Evolutionary conservation across 2,329 filamentous ascomycete genomes (phyloP).

Genomic region (Epichloe sylvatica): DNA sequence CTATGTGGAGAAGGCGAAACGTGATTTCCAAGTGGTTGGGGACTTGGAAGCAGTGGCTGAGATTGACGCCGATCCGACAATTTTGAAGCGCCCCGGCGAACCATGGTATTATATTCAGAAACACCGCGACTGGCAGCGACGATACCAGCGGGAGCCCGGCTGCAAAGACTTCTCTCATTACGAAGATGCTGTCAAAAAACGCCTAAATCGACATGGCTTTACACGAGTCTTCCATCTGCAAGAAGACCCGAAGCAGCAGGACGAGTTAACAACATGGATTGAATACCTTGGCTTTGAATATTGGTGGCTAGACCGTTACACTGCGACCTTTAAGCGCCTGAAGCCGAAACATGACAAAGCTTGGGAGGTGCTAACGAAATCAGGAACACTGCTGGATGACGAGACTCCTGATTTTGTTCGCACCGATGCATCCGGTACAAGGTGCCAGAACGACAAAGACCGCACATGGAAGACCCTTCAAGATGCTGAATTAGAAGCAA

Average conservation of each 20-base stretch:
- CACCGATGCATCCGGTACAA: not conserved
- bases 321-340: conserved; percentile 9
- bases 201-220: conserved; percentile 17
- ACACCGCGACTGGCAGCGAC: conserved; percentile 5
- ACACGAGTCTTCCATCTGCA: conserved; percentile 16
- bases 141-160: conserved; percentile 5
- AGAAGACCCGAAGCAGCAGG: conserved; percentile 16
- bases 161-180: conserved; percentile 14
- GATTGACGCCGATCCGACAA: conserved; percentile 7
- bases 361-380: conserved; percentile 18
- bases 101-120: conserved; percentile 4
- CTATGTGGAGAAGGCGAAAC: conserved; percentile 5
- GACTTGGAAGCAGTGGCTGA: not conserved
- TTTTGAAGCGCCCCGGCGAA: not conserved
- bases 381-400: conserved; percentile 12
- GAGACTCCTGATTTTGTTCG: conserved; percentile 8
- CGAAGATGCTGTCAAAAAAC: conserved; percentile 11
- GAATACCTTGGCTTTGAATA: conserved; percentile 22
- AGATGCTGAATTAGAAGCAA: conserved; percentile 1
- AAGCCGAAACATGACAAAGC: conserved; percentile 14
- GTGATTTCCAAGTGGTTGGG: not conserved
- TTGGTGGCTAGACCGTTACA: conserved; percentile 13
- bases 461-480: not conserved
- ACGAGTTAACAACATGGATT: conserved; percentile 24
- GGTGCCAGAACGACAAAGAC: not conserved